A percentile compares a stretch with the other conserved stretches of the same genome.
Conservation (phyloP, 495 filamentous ascomycete species). For the Xylaria bambusicola region DNA sequence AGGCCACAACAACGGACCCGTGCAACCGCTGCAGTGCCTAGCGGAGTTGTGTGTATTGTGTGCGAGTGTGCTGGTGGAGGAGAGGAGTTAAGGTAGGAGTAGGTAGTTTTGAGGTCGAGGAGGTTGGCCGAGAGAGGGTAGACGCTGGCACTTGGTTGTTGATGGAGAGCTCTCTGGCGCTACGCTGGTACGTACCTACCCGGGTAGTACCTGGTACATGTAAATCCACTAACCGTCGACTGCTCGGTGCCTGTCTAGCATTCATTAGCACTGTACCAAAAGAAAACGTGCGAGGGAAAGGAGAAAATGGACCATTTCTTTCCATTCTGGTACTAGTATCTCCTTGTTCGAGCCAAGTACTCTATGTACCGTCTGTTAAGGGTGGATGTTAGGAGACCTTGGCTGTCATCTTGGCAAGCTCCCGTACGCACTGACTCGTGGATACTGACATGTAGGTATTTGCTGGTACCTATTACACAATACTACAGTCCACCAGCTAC, state of each 20-base stretch:
- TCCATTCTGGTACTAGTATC: background rate
- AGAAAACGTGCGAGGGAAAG: constrained; percentile 4
- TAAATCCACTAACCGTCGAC: no score
- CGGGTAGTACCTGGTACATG: background rate
- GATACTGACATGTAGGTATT: no score
- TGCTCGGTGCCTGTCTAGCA: background rate
- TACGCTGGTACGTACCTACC: no score
- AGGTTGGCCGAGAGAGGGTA: constrained; percentile 2
- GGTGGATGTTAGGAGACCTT: background rate
- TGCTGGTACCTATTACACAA: no score
- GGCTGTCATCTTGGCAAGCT: constrained; percentile 9
- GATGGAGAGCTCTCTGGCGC: no score
- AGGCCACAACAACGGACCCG: constrained; percentile 19
- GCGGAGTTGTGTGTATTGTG: constrained; percentile 15
- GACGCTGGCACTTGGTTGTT: background rate
- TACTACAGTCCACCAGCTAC: no score
- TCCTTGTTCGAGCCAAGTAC: background rate
- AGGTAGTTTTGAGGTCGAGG: constrained; percentile 7
- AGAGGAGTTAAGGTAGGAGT: constrained; percentile 1
- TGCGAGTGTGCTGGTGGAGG: constrained; percentile 18
- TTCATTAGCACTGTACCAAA: background rate
- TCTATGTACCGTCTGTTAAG: background rate
- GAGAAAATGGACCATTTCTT: background rate
- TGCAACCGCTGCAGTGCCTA: constrained; percentile 15
- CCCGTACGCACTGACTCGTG: no score